phyloP scores from a whole-genome alignment of 2,329 filamentous ascomycete genomes.

The Pezicula neosporulosa region DNA sequence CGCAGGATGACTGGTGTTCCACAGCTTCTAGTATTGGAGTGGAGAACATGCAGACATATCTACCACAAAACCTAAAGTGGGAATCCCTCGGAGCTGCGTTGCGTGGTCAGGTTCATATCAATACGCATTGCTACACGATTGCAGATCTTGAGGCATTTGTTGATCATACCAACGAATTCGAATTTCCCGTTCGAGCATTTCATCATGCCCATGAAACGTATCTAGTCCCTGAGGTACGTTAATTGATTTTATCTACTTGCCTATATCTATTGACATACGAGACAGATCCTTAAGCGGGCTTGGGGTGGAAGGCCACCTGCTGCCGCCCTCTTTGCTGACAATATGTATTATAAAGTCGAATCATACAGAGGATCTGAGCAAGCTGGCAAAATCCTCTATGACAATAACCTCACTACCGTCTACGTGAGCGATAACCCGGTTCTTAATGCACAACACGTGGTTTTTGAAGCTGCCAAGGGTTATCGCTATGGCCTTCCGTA shows the following conservation, averaged over 20 bases:
- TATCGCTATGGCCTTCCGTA: slow-evolving; percentile 59
- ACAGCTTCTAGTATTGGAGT: slow-evolving; percentile 48
- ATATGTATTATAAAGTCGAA: slow-evolving; percentile 71
- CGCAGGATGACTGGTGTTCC: slow-evolving; percentile 67
- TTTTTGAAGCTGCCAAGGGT: slow-evolving; percentile 61
- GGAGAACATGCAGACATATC: slow-evolving; percentile 50
- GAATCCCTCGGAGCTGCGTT: slow-evolving; percentile 60
- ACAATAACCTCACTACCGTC: slow-evolving; percentile 60
- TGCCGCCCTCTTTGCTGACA: slow-evolving; percentile 65
- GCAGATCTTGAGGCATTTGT: slow-evolving; percentile 68
- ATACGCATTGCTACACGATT: slow-evolving; percentile 70
- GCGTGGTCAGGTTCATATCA: slow-evolving; percentile 64
- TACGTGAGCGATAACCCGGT: slow-evolving; percentile 72
- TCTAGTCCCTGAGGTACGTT: slow-evolving; percentile 56
- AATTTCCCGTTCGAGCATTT: slow-evolving; percentile 62
- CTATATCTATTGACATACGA: neutral
- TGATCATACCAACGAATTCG: slow-evolving; percentile 69
- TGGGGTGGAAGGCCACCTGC: slow-evolving; percentile 52
- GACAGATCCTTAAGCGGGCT: slow-evolving; percentile 50
- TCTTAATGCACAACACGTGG: slow-evolving; percentile 65
- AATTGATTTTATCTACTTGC: slow-evolving; percentile 1
- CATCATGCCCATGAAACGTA: slow-evolving; percentile 69
- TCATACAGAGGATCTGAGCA: slow-evolving; percentile 61
- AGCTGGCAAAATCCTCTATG: slow-evolving; percentile 63
- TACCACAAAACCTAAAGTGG: slow-evolving; percentile 61